These are phyloP conservation scores for Suillus fuscotomentosus DNA, from an alignment of 768 basidiomycete species.

Conservation along the genomic window DNA sequence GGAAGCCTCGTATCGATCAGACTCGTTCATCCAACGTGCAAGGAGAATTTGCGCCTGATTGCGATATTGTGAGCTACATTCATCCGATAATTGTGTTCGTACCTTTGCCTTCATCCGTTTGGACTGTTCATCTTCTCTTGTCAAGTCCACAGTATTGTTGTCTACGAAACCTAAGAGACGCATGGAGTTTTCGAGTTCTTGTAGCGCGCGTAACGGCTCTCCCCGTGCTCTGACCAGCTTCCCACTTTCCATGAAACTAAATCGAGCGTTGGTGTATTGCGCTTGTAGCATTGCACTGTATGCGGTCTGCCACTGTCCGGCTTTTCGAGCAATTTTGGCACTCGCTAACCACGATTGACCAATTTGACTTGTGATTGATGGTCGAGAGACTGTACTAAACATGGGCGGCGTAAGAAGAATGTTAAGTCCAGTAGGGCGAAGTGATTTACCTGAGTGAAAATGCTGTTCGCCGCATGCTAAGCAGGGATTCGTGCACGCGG, in stretches of 20 bases:
- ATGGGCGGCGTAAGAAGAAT: not conserved
- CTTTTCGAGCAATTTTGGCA: constrained; percentile 95
- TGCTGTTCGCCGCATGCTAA: constrained; percentile 87
- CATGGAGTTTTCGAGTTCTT: constrained; percentile 80
- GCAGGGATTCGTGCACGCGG: constrained; percentile 80
- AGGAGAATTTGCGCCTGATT: constrained; percentile 72
- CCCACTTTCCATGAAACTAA: constrained; percentile 86
- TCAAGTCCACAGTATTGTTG: constrained; percentile 54
- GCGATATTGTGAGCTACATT: constrained; percentile 2
- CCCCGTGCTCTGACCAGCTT: constrained; percentile 80
- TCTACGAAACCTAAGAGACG: constrained; percentile 46
- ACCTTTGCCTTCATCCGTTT: constrained; percentile 74
- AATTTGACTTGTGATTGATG: constrained; percentile 55
- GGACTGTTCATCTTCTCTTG: constrained; percentile 46
- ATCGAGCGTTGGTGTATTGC: constrained; percentile 64
- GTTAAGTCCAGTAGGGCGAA: not conserved
- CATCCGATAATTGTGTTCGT: constrained; percentile 8
- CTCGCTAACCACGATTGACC: constrained; percentile 88
- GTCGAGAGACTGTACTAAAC: constrained; percentile 23
- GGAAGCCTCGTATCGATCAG: constrained; percentile 72
- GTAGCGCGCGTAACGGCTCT: constrained; percentile 81
- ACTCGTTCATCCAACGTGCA: constrained; percentile 92
- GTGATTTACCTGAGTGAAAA: constrained; percentile 63
- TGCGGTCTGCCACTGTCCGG: constrained; percentile 93
- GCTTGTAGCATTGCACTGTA: constrained; percentile 96